These are phyloP conservation scores for Thalassiosira oceanica DNA, from an alignment of 352 stramenopile genomes.

Conservation along the genomic window DNA sequence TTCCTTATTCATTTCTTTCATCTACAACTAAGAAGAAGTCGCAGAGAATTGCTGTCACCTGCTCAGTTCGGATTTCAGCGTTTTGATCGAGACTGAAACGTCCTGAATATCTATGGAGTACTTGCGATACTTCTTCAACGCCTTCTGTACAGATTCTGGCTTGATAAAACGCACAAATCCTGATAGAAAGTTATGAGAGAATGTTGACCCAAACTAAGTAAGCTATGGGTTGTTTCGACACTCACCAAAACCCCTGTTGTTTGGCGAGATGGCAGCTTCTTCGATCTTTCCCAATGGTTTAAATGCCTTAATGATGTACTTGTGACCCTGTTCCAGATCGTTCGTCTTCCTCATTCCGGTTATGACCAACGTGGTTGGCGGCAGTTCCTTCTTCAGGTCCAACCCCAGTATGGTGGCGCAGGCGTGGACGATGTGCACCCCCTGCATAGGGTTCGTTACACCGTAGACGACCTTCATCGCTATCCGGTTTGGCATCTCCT, in stretches of 20 bases:
- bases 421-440: slow-evolving; percentile 62
- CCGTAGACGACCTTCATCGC: slow-evolving; percentile 55
- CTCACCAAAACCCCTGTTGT: slow-evolving; percentile 69
- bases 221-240: too few species aligned
- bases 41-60: too few species aligned
- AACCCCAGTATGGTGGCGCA: slow-evolving; percentile 71
- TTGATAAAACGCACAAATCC: slow-evolving; percentile 65
- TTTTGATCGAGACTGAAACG: slow-evolving; percentile 69
- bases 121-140: slow-evolving; percentile 57
- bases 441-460: slow-evolving; percentile 52
- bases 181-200: too few species aligned
- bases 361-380: slow-evolving; percentile 66
- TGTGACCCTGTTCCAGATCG: slow-evolving; percentile 30
- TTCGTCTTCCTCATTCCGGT: slow-evolving; percentile 73
- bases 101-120: slow-evolving; percentile 78
- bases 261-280: slow-evolving; percentile 55
- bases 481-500: slow-evolving; percentile 70
- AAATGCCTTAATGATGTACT: slow-evolving; percentile 55
- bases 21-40: too few species aligned
- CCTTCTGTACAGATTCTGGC: slow-evolving; percentile 57
- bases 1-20: too few species aligned
- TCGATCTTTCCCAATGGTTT: slow-evolving; percentile 69
- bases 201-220: too few species aligned
- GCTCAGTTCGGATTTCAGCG: slow-evolving; percentile 54
- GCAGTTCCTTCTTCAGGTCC: slow-evolving; percentile 52